Conservation (phyloP, 306 rosid genomes). For the Bauhinia variegata region DNA sequence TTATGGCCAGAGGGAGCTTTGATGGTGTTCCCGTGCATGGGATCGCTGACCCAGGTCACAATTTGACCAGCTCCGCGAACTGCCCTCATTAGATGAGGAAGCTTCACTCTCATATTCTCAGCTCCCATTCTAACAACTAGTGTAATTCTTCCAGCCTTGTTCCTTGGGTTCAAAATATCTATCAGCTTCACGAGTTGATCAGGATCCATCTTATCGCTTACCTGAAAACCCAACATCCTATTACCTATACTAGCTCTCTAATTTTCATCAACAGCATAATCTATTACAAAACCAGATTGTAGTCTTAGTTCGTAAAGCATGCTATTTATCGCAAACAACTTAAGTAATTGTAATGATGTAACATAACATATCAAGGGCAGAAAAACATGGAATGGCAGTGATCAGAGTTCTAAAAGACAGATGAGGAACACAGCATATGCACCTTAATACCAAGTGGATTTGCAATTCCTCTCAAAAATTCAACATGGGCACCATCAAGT, state of each 20-base stretch:
- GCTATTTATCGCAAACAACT: background rate
- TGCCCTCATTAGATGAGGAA: conserved; percentile 58
- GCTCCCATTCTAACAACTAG: conserved; percentile 63
- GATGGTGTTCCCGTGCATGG: conserved; percentile 64
- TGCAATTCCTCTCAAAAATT: conserved; percentile 58
- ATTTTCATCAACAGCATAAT: background rate
- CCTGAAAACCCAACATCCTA: conserved; percentile 46
- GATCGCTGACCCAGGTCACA: conserved; percentile 67
- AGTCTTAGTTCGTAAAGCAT: background rate
- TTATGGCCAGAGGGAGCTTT: conserved; percentile 64
- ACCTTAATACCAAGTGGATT: conserved; percentile 70
- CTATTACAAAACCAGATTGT: conserved; percentile 5
- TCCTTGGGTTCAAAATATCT: conserved; percentile 55
- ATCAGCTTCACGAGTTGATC: conserved; percentile 51
- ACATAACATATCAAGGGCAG: background rate
- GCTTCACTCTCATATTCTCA: conserved; percentile 63
- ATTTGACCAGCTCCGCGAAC: conserved; percentile 59
- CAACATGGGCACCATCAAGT: conserved; percentile 67
- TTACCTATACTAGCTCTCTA: conserved; percentile 22
- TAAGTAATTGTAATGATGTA: background rate
- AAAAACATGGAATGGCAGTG: background rate
- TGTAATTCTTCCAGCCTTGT: conserved; percentile 62
- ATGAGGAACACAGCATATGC: conserved; percentile 8
- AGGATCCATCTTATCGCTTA: conserved; percentile 61
- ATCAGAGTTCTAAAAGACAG: background rate